Conservation (phyloP, 2,329 filamentous ascomycete species). For the Cytospora chrysosperma region DNA sequence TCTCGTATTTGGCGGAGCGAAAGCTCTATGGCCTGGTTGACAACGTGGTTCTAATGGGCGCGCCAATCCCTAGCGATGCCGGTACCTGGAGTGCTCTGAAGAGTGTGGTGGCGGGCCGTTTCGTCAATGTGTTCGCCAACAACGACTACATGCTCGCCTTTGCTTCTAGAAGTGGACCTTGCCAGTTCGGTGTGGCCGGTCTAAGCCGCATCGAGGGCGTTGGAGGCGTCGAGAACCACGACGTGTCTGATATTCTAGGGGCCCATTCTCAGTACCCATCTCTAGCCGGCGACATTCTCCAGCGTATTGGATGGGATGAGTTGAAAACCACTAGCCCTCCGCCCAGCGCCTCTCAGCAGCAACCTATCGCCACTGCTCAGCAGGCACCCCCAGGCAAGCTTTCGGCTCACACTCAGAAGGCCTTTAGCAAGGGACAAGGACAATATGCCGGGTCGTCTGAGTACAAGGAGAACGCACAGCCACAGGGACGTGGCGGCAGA, state of each 20-base stretch:
- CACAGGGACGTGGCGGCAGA: slow-evolving; percentile 18
- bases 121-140: slow-evolving; percentile 88
- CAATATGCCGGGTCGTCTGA: neutral
- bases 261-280: slow-evolving; percentile 71
- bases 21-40: slow-evolving; percentile 85
- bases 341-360: neutral
- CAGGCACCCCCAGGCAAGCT: slow-evolving; percentile 1
- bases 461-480: slow-evolving; percentile 22
- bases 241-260: slow-evolving; percentile 63
- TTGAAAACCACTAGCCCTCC: slow-evolving; percentile 35
- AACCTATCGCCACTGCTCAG: neutral
- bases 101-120: slow-evolving; percentile 74
- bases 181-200: slow-evolving; percentile 82
- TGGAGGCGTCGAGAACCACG: slow-evolving; percentile 64
- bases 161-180: slow-evolving; percentile 77
- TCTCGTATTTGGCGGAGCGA: slow-evolving; percentile 76
- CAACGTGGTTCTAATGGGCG: slow-evolving; percentile 79
- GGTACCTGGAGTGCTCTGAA: slow-evolving; percentile 76
- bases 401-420: neutral
- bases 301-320: slow-evolving; percentile 68
- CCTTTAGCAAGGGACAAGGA: neutral
- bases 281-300: slow-evolving; percentile 64
- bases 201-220: slow-evolving; percentile 72
- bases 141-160: slow-evolving; percentile 89
- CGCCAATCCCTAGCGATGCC: slow-evolving; percentile 71